These are phyloP conservation scores for Clonostachys solani DNA, from an alignment of 2,329 filamentous ascomycete species.

Conservation along the genomic window DNA sequence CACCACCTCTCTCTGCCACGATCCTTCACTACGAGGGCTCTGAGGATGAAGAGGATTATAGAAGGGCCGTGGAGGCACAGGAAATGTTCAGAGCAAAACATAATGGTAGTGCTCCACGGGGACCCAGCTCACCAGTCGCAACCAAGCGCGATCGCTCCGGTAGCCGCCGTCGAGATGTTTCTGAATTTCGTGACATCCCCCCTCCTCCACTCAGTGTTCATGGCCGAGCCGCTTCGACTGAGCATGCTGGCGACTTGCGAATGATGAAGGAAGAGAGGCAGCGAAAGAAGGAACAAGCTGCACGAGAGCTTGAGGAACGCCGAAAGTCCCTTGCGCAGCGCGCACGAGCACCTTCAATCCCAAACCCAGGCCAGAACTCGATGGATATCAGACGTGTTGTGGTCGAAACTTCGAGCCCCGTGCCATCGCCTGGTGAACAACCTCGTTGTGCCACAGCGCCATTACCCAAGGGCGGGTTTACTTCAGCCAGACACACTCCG, in stretches of 20 bases:
- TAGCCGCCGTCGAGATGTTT: slow-evolving; percentile 24
- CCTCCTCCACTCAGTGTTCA: slow-evolving; percentile 20
- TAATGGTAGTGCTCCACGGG: slow-evolving; percentile 44
- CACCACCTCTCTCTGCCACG: slow-evolving; percentile 66
- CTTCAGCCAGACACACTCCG: slow-evolving; percentile 30
- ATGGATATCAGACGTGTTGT: slow-evolving; percentile 15
- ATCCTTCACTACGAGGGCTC: slow-evolving; percentile 33
- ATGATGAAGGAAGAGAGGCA: slow-evolving; percentile 57
- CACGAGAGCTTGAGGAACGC: slow-evolving; percentile 83
- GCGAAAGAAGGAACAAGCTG: slow-evolving; percentile 68
- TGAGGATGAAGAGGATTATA: slow-evolving; percentile 62
- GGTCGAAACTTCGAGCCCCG: slow-evolving; percentile 39
- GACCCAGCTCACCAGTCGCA: slow-evolving; percentile 26
- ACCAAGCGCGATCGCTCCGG: slow-evolving; percentile 26
- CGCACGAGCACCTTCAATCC: slow-evolving; percentile 75
- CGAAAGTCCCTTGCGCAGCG: slow-evolving; percentile 78
- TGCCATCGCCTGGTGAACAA: slow-evolving; percentile 36
- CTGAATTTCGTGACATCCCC: slow-evolving; percentile 22
- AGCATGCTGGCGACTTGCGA: slow-evolving; percentile 49
- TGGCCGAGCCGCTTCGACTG: slow-evolving; percentile 33
- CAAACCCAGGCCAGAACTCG: slow-evolving; percentile 60
- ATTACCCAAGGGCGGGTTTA: slow-evolving; percentile 42
- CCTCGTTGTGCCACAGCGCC: slow-evolving; percentile 64
- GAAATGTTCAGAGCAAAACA: slow-evolving; percentile 53
- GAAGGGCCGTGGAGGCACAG: slow-evolving; percentile 45